phyloP scores from a whole-genome alignment of 495 filamentous ascomycete genomes.

The Neurospora sp. region DNA sequence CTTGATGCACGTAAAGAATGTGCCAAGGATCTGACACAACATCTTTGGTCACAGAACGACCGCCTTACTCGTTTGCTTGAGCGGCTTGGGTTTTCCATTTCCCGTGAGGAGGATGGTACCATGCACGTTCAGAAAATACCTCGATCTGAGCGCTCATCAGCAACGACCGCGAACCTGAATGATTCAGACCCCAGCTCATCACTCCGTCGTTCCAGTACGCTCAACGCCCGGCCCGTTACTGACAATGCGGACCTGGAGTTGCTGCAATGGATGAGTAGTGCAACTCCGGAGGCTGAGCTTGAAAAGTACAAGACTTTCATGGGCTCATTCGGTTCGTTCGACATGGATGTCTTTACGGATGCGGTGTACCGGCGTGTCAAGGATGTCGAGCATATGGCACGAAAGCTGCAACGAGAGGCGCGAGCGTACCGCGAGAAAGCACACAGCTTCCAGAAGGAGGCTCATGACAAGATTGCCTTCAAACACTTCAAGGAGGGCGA shows the following conservation, averaged over 20 bases:
- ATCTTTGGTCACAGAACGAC: constrained; percentile 68
- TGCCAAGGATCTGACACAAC: constrained; percentile 72
- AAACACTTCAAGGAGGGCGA: constrained; percentile 94
- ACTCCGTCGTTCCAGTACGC: constrained; percentile 39
- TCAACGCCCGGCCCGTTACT: constrained; percentile 28
- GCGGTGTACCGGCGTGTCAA: constrained; percentile 75
- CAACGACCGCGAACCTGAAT: constrained; percentile 30
- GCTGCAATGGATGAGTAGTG: constrained; percentile 67
- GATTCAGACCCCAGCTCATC: constrained; percentile 54
- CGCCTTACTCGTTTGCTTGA: constrained; percentile 70
- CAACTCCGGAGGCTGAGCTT: constrained; percentile 55
- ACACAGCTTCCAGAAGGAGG: constrained; percentile 72
- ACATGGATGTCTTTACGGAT: constrained; percentile 73
- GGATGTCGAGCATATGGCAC: constrained; percentile 79
- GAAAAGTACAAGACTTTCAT: constrained; percentile 64
- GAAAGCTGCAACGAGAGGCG: constrained; percentile 84
- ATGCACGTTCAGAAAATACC: constrained; percentile 73
- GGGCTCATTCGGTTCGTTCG: constrained; percentile 59
- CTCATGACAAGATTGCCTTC: constrained; percentile 95
- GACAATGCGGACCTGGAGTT: constrained; percentile 52
- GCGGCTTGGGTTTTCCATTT: constrained; percentile 69
- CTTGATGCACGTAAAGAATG: constrained; percentile 55
- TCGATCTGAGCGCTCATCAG: constrained; percentile 43
- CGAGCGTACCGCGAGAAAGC: constrained; percentile 80
- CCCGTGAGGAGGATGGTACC: constrained; percentile 52